Percentiles rank a stretch among this genome's conserved stretches.
Conservation (phyloP, 805 yeast species). For the Candida manassasensis region DNA sequence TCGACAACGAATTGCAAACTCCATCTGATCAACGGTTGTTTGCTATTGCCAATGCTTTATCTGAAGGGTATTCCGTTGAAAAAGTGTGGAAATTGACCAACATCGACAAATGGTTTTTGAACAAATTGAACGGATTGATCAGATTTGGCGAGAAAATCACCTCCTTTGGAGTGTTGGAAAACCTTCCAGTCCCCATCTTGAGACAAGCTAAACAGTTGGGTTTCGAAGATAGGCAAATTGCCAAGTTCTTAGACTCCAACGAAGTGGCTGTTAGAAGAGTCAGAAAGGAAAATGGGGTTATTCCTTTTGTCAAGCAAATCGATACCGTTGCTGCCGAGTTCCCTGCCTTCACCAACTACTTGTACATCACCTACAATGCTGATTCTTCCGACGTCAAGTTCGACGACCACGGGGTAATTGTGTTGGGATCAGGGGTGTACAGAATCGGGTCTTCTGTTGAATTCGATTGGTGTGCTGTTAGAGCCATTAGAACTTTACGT, state of each 20-base stretch:
- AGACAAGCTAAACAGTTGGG: conserved; percentile 94
- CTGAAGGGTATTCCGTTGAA: conserved; percentile 85
- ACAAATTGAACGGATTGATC: conserved; percentile 75
- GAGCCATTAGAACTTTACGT: conserved; percentile 91
- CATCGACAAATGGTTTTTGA: conserved; percentile 95
- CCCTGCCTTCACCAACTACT: conserved; percentile 93
- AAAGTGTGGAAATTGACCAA: conserved; percentile 86
- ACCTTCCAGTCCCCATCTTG: conserved; percentile 58
- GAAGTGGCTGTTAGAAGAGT: conserved; percentile 89
- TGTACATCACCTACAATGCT: conserved; percentile 93
- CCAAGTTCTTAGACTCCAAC: conserved; percentile 79
- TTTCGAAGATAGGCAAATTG: conserved; percentile 94
- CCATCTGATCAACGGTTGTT: conserved; percentile 97
- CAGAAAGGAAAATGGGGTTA: conserved; percentile 79
- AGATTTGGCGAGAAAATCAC: conserved; percentile 61
- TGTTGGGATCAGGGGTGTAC: conserved; percentile 96
- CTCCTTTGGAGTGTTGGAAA: conserved; percentile 51
- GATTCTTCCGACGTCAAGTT: conserved; percentile 82
- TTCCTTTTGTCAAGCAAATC: conserved; percentile 93
- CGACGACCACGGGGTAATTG: conserved; percentile 91
- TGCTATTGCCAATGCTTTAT: conserved; percentile 92
- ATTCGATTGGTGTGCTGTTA: conserved; percentile 99
- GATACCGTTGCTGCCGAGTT: conserved; percentile 99
- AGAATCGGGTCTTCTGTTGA: conserved; percentile 98
- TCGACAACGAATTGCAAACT: conserved; percentile 88